Base-by-base conservation (phyloP, 2,329 filamentous ascomycete species). In the Cladosporium sp. region DNA sequence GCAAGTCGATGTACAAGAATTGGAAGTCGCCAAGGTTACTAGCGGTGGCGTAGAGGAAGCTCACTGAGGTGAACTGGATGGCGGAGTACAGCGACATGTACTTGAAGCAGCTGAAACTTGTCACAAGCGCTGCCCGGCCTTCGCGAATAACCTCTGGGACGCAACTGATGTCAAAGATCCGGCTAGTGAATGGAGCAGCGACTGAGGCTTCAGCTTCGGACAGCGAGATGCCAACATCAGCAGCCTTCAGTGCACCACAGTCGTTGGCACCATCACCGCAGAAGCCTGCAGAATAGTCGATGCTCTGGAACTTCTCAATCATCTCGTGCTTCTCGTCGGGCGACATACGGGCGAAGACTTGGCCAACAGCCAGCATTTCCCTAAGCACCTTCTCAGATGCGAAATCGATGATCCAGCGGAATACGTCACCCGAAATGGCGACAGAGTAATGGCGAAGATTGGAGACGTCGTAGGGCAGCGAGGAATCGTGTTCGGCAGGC, bases 81-180 rank as follows among this genome's bases (percentile, higher is more conserved):
- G 93, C 92, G 2, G 91, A 97, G 75, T 98, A 98, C 59, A 98
- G 73, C 63, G 88, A 95, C 95, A 98, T 98, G 72, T 95, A 98
- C 75, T 97, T 98, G 80, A 98, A 98, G 74, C 93, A 98, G 74
- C 89, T 95, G 74, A 98, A 98, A 70, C 90, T 95, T 10, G 93
- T 98, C n/a, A 97, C 91, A 33, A 98, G 79, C 33, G 95, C 89
- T 16, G 92, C 92, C 57, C 95, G 84, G 16, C 93, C 93, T 75
- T 98, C 93, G 59, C 90, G 70, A 58, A 98, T 97, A 58, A 98
- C 85, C 64, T 92, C 85, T 7, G 92, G 86, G 4, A 98, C 92
- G 68, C 93, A 98, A 10, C 87, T 87, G 63, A 98, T 97, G 68
- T 98, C 93, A 67, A 98, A 98, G 14, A 96, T 79, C 34, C 91